phyloP scores from a whole-genome alignment of 352 stramenopile species.

The Phytopythium oedochilum region DNA sequence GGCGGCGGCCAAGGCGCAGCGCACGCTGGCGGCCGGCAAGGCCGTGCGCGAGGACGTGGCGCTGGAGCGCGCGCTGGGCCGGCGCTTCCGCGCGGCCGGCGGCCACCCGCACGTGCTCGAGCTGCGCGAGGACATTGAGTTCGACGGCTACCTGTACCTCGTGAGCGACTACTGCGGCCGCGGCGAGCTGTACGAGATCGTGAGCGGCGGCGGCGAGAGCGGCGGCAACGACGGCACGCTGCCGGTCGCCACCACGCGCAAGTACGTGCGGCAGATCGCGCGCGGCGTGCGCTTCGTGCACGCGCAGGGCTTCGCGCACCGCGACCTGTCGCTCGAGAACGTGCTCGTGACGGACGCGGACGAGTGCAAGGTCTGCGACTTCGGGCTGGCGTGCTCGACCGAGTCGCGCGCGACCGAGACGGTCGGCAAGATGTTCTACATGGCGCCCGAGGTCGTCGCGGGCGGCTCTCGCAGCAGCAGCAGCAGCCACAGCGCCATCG shows the following conservation, averaged over 20 bases:
- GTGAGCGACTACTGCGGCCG: slow-evolving; percentile 68
- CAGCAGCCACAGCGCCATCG: not conserved
- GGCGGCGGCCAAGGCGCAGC: slow-evolving; percentile 45
- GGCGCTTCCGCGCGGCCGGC: slow-evolving; percentile 49
- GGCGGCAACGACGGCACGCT: slow-evolving; percentile 37
- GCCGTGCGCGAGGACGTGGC: slow-evolving; percentile 78
- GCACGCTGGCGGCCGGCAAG: slow-evolving; percentile 64
- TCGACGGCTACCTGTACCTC: slow-evolving; percentile 77
- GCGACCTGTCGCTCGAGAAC: slow-evolving; percentile 84
- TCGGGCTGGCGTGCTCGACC: slow-evolving; percentile 58
- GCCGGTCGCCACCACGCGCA: slow-evolving; percentile 20
- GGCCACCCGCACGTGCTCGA: slow-evolving; percentile 62
- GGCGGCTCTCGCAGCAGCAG: slow-evolving; percentile 7
- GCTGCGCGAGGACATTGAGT: slow-evolving; percentile 72
- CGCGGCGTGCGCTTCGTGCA: slow-evolving; percentile 73
- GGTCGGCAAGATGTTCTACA: slow-evolving; percentile 86
- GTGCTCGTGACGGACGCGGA: slow-evolving; percentile 71
- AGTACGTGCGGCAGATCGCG: slow-evolving; percentile 71
- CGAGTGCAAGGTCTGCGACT: slow-evolving; percentile 79
- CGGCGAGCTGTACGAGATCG: slow-evolving; percentile 78
- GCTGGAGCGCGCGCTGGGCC: slow-evolving; percentile 69
- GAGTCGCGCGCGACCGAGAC: slow-evolving; percentile 38
- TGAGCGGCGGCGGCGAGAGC: slow-evolving; percentile 36
- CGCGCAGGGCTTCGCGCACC: slow-evolving; percentile 67
- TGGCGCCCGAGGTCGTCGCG: slow-evolving; percentile 76